Evolutionary conservation across 2,329 filamentous ascomycete genomes (phyloP).

Genomic region (Domatiomyces globalis): DNA sequence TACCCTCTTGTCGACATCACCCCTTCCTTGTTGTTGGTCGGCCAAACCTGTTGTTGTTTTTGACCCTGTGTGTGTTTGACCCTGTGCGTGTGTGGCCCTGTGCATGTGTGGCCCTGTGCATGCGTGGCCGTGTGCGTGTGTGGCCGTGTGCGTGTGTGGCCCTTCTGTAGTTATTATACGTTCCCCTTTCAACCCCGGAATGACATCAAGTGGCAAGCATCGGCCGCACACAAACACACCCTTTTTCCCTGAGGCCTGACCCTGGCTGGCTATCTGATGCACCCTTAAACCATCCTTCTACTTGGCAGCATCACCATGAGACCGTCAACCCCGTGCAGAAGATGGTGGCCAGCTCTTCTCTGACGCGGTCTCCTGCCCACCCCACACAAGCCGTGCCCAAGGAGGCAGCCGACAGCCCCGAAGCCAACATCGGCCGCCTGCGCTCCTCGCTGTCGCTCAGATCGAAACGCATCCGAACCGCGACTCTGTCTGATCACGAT

Average conservation of each 20-base stretch:
- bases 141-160: too few species aligned
- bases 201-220: neutral
- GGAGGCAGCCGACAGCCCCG: conserved; percentile 17
- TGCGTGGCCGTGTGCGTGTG: too few species aligned
- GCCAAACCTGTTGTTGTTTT: too few species aligned
- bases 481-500: conserved; percentile 6
- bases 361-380: conserved; percentile 2
- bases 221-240: neutral
- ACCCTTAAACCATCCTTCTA: neutral
- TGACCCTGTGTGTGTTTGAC: too few species aligned
- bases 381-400: conserved; percentile 11
- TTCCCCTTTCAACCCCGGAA: neutral
- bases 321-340: conserved; percentile 11
- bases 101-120: too few species aligned
- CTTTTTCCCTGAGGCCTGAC: neutral
- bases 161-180: neutral
- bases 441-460: neutral
- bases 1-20: neutral
- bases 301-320: conserved; percentile 15
- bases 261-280: neutral
- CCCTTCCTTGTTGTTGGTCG: too few species aligned
- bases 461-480: conserved; percentile 13
- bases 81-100: too few species aligned
- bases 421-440: too few species aligned
- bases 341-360: conserved; percentile 15